Percentiles rank a stretch among this genome's conserved stretches.
These are phyloP conservation scores for Candida tammaniensis DNA, from an alignment of 805 yeast species.

Conservation along the genomic window DNA sequence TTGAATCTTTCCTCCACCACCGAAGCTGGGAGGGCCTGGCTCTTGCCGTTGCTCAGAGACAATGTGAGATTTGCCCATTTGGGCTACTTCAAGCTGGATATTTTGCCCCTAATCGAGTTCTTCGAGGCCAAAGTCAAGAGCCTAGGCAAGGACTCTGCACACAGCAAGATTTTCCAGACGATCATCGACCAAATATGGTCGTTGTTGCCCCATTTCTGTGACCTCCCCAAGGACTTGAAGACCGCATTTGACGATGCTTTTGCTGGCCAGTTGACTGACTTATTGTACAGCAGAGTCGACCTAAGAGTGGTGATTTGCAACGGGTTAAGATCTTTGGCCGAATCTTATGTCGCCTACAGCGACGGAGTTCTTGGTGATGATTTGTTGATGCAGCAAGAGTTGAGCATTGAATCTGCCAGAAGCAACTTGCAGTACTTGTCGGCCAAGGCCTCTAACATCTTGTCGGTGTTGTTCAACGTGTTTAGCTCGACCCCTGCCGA, in stretches of 20 bases:
- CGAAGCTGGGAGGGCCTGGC: constrained; percentile 90
- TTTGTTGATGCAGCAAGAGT: constrained; percentile 55
- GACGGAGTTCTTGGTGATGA: constrained; percentile 58
- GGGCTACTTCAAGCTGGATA: constrained; percentile 55
- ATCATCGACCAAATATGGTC: constrained; percentile 92
- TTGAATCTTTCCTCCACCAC: constrained; percentile 63
- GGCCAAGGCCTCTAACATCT: constrained; percentile 64
- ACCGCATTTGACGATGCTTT: constrained; percentile 67
- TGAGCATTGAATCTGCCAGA: constrained; percentile 55
- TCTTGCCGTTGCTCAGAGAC: constrained; percentile 87
- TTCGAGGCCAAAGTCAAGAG: constrained; percentile 50
- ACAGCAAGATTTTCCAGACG: constrained; percentile 77
- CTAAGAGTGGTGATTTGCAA: constrained; percentile 82
- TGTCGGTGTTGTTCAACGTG: constrained; percentile 88
- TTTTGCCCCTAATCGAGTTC: constrained; percentile 62
- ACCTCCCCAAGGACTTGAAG: constrained; percentile 73
- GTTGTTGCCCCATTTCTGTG: constrained; percentile 83
- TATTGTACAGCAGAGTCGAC: constrained; percentile 71
- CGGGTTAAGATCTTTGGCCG: constrained; percentile 73
- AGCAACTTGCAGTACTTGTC: constrained; percentile 62
- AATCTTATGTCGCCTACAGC: constrained; percentile 64
- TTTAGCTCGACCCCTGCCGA: constrained; percentile 87
- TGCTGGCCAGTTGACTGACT: constrained; percentile 72
- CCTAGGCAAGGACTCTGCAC: constrained; percentile 56
- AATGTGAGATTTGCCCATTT: constrained; percentile 71